These are phyloP conservation scores for Arabis alpina DNA, from an alignment of 345 rosid genomes.

Conservation along the genomic window DNA sequence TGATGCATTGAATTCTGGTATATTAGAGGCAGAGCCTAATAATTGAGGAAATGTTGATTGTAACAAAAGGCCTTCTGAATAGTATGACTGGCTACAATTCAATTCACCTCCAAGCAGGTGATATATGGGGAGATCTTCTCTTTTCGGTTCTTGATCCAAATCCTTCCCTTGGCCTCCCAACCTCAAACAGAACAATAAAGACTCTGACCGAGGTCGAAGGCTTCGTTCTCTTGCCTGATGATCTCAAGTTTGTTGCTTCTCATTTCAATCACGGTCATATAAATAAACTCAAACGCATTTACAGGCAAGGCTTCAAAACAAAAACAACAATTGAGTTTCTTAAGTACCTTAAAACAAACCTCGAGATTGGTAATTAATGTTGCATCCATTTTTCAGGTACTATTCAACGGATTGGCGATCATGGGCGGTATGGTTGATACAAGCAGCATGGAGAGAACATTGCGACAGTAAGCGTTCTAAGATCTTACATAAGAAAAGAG, in stretches of 20 bases:
- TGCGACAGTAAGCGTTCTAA: conserved; percentile 43
- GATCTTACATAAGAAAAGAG: not conserved
- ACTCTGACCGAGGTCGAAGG: conserved; percentile 67
- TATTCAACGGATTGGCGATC: conserved; percentile 60
- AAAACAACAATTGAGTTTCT: not conserved
- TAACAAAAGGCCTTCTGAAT: conserved; percentile 35
- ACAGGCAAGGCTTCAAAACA: conserved; percentile 46
- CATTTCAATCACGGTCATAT: conserved; percentile 58
- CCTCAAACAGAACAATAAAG: conserved; percentile 54
- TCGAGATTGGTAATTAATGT: no score
- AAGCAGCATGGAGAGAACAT: conserved; percentile 65
- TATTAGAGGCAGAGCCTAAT: conserved; percentile 10
- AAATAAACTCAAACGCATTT: conserved; percentile 45
- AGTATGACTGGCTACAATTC: conserved; percentile 43
- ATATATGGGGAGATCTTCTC: conserved; percentile 70
- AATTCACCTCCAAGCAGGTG: conserved; percentile 50
- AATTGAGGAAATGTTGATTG: conserved; percentile 45
- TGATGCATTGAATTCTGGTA: conserved; percentile 33
- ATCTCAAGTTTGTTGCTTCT: conserved; percentile 51
- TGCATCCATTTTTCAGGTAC: conserved; percentile 44
- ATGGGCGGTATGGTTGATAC: conserved; percentile 76
- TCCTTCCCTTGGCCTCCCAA: conserved; percentile 49
- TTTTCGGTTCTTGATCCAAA: conserved; percentile 60
- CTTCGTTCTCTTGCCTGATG: conserved; percentile 55
- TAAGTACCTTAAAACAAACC: not conserved